These are phyloP conservation scores for Botrytis tulipae DNA, from an alignment of 2,329 filamentous ascomycete genomes.

Conservation along the genomic window DNA sequence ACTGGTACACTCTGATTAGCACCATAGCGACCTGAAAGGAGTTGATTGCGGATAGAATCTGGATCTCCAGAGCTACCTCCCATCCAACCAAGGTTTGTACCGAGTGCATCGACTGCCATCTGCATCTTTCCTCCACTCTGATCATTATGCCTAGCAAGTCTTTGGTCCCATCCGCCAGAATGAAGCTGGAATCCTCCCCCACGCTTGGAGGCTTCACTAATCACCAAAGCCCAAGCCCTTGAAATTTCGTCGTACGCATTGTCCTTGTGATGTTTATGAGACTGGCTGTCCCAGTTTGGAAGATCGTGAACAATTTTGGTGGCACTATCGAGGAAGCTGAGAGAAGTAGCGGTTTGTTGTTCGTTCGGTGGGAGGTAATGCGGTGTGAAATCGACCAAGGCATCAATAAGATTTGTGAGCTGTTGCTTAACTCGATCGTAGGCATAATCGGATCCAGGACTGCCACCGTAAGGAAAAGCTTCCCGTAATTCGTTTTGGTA, in stretches of 20 bases:
- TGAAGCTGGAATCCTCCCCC: slow-evolving; percentile 88
- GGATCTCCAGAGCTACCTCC: slow-evolving; percentile 47
- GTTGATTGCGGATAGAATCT: slow-evolving; percentile 60
- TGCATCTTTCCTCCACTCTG: slow-evolving; percentile 79
- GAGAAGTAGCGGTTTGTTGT: slow-evolving; percentile 74
- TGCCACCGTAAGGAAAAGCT: slow-evolving; percentile 81
- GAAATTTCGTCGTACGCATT: slow-evolving; percentile 95
- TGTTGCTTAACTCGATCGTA: slow-evolving; percentile 89
- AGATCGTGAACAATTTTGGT: slow-evolving; percentile 87
- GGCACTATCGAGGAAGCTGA: slow-evolving; percentile 84
- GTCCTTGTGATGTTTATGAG: slow-evolving; percentile 89
- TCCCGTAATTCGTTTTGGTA: slow-evolving; percentile 78
- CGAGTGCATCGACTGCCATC: slow-evolving; percentile 75
- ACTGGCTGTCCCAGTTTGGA: slow-evolving; percentile 85
- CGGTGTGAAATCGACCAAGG: slow-evolving; percentile 89
- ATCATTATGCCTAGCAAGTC: slow-evolving; percentile 81
- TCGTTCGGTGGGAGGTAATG: slow-evolving; percentile 94
- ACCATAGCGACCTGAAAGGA: slow-evolving; percentile 59
- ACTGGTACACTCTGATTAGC: slow-evolving; percentile 54
- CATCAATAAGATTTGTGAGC: slow-evolving; percentile 77
- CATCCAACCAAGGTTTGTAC: slow-evolving; percentile 76
- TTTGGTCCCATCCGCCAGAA: slow-evolving; percentile 89
- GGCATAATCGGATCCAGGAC: slow-evolving; percentile 84
- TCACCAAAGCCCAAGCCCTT: slow-evolving; percentile 87
- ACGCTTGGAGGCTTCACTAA: slow-evolving; percentile 86